These are phyloP conservation scores for Ploettnerulaceae sp. DNA, from an alignment of 2,329 filamentous ascomycete species.

Conservation along the genomic window DNA sequence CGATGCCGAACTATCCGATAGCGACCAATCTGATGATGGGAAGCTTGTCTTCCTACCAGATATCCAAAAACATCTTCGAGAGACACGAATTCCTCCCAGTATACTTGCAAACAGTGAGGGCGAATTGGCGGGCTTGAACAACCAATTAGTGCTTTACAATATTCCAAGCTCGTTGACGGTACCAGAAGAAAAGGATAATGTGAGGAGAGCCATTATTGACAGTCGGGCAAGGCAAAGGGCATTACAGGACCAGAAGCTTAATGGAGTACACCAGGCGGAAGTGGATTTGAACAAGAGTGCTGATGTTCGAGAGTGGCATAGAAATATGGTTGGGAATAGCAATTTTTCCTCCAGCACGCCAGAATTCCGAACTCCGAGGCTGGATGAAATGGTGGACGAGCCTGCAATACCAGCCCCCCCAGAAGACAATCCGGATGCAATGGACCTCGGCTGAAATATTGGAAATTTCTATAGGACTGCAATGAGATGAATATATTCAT, in stretches of 20 bases:
- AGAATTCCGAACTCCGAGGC: neutral
- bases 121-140: slow-evolving; percentile 49
- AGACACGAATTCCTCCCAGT: slow-evolving; percentile 58
- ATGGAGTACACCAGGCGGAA: slow-evolving; percentile 22
- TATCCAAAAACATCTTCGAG: slow-evolving; percentile 73
- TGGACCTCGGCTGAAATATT: slow-evolving; percentile 51
- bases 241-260: slow-evolving; percentile 44
- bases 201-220: slow-evolving; percentile 80
- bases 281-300: slow-evolving; percentile 13
- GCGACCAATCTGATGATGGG: slow-evolving; percentile 52
- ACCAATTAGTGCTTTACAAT: slow-evolving; percentile 76
- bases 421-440: slow-evolving; percentile 54
- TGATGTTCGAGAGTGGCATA: slow-evolving; percentile 20
- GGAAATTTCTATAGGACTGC: slow-evolving; percentile 8
- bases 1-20: slow-evolving; percentile 76
- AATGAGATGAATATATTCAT: slow-evolving; percentile 15
- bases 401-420: slow-evolving; percentile 2
- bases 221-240: slow-evolving; percentile 64
- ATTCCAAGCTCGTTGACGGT: slow-evolving; percentile 73
- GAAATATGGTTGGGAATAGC: slow-evolving; percentile 11
- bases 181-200: slow-evolving; percentile 68
- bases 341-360: neutral
- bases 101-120: slow-evolving; percentile 56
- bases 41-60: slow-evolving; percentile 76
- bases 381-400: slow-evolving; percentile 11